A percentile compares a stretch with the other conserved stretches of the same genome.
phyloP scores from a whole-genome alignment of 1,139 yeast genomes.

The Pichia sp. region DNA sequence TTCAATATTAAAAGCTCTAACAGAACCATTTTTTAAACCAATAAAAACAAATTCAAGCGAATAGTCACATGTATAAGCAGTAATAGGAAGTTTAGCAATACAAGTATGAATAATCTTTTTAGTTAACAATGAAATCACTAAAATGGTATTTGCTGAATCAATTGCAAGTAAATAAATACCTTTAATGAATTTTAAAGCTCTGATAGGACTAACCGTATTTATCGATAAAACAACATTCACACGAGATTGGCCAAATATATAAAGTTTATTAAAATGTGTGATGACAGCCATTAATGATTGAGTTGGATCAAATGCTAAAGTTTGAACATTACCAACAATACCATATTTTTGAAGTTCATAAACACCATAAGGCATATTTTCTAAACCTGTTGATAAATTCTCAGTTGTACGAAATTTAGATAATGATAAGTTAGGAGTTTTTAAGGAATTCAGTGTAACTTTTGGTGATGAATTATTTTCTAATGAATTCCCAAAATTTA shows the following conservation, averaged over 20 bases:
- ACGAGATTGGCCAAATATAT: conserved; percentile 78
- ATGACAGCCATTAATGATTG: conserved; percentile 82
- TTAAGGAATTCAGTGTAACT: conserved; percentile 6
- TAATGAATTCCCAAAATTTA: conserved; percentile 11
- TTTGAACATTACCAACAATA: conserved; percentile 49
- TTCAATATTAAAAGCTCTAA: conserved; percentile 79
- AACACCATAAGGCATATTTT: conserved; percentile 34
- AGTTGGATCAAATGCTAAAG: conserved; percentile 78
- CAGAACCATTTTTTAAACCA: conserved; percentile 73
- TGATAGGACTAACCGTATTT: conserved; percentile 46
- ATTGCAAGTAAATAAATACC: conserved; percentile 75
- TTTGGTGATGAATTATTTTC: conserved; percentile 2
- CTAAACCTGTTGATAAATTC: conserved; percentile 36
- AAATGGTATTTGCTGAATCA: conserved; percentile 48
- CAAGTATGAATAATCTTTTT: conserved; percentile 51
- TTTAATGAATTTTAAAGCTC: conserved; percentile 58
- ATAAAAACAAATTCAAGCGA: conserved; percentile 79
- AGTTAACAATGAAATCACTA: conserved; percentile 64
- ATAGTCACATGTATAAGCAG: conserved; percentile 72
- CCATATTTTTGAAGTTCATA: conserved; percentile 49
- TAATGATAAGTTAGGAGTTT: conserved; percentile 11
- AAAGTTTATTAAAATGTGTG: conserved; percentile 61
- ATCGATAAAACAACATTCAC: conserved; percentile 67
- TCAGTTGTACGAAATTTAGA: conserved; percentile 17
- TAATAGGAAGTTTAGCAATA: conserved; percentile 59